phyloP scores from a whole-genome alignment of 2,329 filamentous ascomycete species.

The Stromatinia cepivora region DNA sequence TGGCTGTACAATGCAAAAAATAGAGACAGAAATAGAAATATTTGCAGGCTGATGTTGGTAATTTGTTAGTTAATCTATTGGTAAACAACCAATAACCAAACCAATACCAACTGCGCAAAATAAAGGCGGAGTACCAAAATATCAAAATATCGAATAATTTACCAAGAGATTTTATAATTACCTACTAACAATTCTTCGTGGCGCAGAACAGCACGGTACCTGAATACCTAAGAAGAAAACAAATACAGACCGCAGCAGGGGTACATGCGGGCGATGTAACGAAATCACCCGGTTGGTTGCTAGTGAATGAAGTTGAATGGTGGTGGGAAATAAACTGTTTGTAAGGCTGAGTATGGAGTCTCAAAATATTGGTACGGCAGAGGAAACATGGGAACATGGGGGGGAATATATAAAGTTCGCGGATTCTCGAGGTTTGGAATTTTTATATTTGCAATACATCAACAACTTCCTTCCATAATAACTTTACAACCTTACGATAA shows the following conservation, averaged over 20 bases:
- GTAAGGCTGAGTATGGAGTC: conserved; percentile 7
- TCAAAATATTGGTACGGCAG: neutral
- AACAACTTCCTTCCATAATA: neutral
- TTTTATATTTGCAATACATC: neutral
- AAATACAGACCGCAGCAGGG: neutral
- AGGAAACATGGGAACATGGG: too few relatives aligned
- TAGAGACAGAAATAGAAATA: neutral
- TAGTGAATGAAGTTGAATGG: neutral
- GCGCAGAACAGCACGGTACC: neutral
- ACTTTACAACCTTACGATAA: neutral
- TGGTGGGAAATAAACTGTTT: neutral
- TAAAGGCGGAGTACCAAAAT: neutral
- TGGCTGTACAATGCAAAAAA: neutral
- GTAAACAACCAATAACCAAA: neutral
- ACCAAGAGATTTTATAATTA: neutral
- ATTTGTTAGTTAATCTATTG: neutral
- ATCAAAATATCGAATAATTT: neutral
- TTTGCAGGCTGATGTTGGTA: neutral
- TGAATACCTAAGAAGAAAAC: neutral
- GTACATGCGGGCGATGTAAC: neutral
- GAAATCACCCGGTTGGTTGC: neutral
- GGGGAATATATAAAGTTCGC: neutral
- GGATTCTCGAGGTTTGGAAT: neutral
- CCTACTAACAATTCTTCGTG: neutral
- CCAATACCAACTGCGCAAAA: neutral